Evolutionary conservation across 768 basidiomycete genomes (phyloP), one percentile per base, ranked within the genome.

Genomic region (Boletellus sp.): DNA sequence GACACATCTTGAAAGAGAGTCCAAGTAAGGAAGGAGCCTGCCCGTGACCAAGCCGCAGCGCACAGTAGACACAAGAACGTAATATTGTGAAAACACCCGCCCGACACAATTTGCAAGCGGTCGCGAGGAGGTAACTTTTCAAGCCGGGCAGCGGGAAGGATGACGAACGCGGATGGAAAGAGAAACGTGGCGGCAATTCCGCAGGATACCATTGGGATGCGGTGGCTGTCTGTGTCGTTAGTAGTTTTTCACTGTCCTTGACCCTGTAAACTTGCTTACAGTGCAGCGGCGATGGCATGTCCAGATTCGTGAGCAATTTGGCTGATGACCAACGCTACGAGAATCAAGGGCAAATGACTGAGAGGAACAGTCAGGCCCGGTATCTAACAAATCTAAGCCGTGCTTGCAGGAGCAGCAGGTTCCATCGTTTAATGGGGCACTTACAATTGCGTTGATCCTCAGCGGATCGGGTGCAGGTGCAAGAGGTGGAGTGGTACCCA

Each of bases 301-400:
- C 91, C 91, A 0, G 78, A 65, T 69, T 94, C 91, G 56, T 94
- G 91, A 17, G 87, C 62, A n/a, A 84, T 57, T 65, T 92, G 90
- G 47, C 78, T 77, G 9, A 79, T 20, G 40, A 84, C 73, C 15
- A 93, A 73, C 0, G 84, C 77, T 6, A 78, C 28, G 7, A 92
- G 56, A 42, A 93, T 78, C 15, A 83, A 55, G 5, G 86, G 86
- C 1, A 89, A 61, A 60, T 94, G 83, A 22, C 70, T 67, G n/a
- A 90, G 59, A 1, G 91, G 91, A 1, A 88, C 80, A 2, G 89
- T 94, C 7, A 91, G 53, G 1, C 91, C 91, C 19, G 92, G 91
- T 33, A 94, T 83, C 90, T 92, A 55, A 16, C 22, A 20, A 34
- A 42, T 26, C 23, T 55, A 35, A 51, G 52, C 40, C 31, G 28